These are phyloP conservation scores for Trifolium fragiferum DNA, from an alignment of 306 rosid genomes.

Conservation along the genomic window DNA sequence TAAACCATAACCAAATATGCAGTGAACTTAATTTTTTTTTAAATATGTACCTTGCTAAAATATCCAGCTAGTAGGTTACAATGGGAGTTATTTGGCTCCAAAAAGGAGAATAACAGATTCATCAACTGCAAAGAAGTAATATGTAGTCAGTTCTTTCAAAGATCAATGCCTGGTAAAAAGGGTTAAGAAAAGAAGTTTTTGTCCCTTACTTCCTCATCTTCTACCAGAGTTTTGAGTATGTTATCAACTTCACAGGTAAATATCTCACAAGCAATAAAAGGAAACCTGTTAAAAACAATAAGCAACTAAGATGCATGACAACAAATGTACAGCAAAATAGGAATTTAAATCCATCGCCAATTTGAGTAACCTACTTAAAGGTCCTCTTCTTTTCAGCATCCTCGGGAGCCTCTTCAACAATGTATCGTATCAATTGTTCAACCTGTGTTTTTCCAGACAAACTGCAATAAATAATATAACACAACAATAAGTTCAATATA, in stretches of 20 bases:
- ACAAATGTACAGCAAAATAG: conserved; percentile 27
- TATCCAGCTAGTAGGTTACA: conserved; percentile 92
- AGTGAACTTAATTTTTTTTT: conserved; percentile 34
- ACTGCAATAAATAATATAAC: conserved; percentile 55
- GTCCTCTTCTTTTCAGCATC: conserved; percentile 91
- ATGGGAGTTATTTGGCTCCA: conserved; percentile 80
- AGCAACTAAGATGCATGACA: conserved; percentile 41
- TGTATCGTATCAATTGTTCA: conserved; percentile 75
- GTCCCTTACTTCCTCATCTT: conserved; percentile 86
- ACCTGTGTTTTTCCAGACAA: conserved; percentile 85
- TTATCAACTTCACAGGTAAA: conserved; percentile 97
- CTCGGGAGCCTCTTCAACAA: conserved; percentile 90
- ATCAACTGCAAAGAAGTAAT: conserved; percentile 76
- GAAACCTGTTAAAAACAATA: conserved; percentile 72
- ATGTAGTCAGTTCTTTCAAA: conserved; percentile 47
- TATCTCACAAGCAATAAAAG: conserved; percentile 95
- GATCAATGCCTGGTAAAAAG: conserved; percentile 20
- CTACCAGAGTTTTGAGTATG: conserved; percentile 89
- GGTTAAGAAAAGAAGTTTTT: conserved; percentile 29
- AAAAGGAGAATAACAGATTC: conserved; percentile 87
- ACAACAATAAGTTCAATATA: conserved; percentile 29
- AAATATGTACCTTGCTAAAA: conserved; percentile 87
- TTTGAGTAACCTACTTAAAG: conserved; percentile 73
- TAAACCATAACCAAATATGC: conserved; percentile 13
- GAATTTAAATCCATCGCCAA: conserved; percentile 30